Conservation (phyloP, 139 green algal species). For the Ettlia oleoabundans region DNA sequence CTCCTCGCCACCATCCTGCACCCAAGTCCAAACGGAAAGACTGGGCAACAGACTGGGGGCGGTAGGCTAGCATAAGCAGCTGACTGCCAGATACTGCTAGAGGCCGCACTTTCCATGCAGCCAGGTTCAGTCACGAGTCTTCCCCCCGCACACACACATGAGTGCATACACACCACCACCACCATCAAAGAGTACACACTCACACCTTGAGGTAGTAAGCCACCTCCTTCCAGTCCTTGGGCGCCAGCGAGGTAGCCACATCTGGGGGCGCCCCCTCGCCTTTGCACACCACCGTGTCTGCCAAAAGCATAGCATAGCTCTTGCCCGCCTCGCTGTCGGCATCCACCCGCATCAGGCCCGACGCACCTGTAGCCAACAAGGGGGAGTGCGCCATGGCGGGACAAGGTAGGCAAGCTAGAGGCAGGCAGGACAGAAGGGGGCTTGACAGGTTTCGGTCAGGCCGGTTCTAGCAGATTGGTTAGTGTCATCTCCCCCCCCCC, state of each 20-base stretch:
- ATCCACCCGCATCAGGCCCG: slow-evolving; percentile 30
- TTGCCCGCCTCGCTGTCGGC: slow-evolving; percentile 24
- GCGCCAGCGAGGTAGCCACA: slow-evolving; percentile 60
- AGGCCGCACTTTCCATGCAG: too few relatives aligned
- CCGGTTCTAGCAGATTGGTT: too few relatives aligned
- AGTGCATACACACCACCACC: neutral
- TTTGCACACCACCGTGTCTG: slow-evolving; percentile 89
- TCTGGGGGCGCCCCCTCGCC: slow-evolving; percentile 59
- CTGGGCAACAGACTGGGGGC: neutral
- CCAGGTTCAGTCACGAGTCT: neutral
- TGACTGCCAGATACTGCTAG: too few relatives aligned
- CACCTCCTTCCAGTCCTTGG: slow-evolving; percentile 71
- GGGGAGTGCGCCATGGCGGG: neutral
- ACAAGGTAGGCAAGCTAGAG: neutral
- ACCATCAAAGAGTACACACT: neutral
- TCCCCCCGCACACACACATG: neutral
- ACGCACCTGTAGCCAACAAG: slow-evolving; percentile 32
- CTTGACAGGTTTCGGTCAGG: too few relatives aligned
- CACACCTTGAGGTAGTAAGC: slow-evolving; percentile 69
- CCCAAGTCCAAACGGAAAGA: neutral
- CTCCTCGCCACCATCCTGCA: slow-evolving; percentile 53
- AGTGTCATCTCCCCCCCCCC: too few relatives aligned
- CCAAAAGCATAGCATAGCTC: slow-evolving; percentile 79
- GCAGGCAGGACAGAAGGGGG: too few relatives aligned
- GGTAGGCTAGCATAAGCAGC: too few relatives aligned